Percentiles rank a stretch among this genome's conserved stretches.
Conservation (phyloP, 805 yeast species). For the Nakazawaea wyomingensis region DNA sequence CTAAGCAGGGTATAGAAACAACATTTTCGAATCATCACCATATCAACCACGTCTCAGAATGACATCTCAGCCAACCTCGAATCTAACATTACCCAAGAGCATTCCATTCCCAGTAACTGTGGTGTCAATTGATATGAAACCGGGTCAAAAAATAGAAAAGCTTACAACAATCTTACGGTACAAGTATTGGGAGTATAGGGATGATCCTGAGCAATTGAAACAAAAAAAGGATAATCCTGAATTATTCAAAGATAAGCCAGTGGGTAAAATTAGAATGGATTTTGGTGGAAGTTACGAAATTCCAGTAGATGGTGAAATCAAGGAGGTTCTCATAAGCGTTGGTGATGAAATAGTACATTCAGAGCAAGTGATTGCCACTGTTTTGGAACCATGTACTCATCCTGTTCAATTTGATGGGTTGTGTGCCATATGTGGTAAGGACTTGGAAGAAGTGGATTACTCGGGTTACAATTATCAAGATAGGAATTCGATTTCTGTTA, state of each 20-base stretch:
- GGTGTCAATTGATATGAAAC: conserved; percentile 38
- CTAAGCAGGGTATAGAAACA: no score
- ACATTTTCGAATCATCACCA: conserved; percentile 24
- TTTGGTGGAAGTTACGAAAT: conserved; percentile 73
- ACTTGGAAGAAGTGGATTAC: conserved; percentile 71
- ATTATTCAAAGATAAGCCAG: conserved; percentile 31
- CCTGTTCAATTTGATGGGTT: conserved; percentile 92
- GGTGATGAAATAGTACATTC: conserved; percentile 58
- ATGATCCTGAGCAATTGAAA: conserved; percentile 40
- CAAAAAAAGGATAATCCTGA: conserved; percentile 25
- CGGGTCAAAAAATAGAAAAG: conserved; percentile 42
- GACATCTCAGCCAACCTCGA: conserved; percentile 28
- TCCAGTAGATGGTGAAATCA: conserved; percentile 72
- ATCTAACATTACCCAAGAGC: conserved; percentile 52
- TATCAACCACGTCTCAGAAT: not conserved
- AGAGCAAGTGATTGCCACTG: conserved; percentile 41
- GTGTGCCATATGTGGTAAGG: conserved; percentile 88
- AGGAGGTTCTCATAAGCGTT: conserved; percentile 40
- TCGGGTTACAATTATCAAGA: conserved; percentile 62
- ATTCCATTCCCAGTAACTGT: conserved; percentile 67
- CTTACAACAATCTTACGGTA: conserved; percentile 55
- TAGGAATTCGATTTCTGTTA: conserved; percentile 81
- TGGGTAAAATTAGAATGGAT: conserved; percentile 48
- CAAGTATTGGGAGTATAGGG: conserved; percentile 63
- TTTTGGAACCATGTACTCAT: conserved; percentile 85